Base-by-base conservation (phyloP, 352 stramenopile genomes). In the Poterioochromonas sp. region DNA sequence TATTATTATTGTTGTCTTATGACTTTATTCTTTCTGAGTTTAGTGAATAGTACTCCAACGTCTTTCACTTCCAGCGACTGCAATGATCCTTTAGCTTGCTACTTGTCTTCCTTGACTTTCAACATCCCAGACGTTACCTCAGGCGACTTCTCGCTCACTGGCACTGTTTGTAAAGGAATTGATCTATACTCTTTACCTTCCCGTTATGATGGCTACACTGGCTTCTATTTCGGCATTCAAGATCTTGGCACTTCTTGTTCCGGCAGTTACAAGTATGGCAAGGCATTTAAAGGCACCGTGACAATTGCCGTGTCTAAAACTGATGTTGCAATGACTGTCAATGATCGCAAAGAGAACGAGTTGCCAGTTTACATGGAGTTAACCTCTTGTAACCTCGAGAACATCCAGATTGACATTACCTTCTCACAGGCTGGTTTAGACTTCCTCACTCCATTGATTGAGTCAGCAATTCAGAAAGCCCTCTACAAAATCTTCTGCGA, bases 201-300 rank as follows among this genome's bases (percentile, higher is more conserved):
- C 3, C 8, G 18, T 51, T 78, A 68, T 29, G 5, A 39, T 11
- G 12, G 1, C 47, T 43, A 40, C 3, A 69, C 71, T 11, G 70
- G 41, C 26, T 35, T 78, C 0, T 22, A 8, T 44, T 15, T 78
- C 5, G 71, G 11, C 1, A 1, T 68, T 22, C 2, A 64, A 2
- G 71, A 43, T 18, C 12, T 78, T 5, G 47, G 47, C 29, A 78
- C 71, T 29, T 41, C 54, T 35, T 78, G 71, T 29, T 0, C 8
- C 11, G 71, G 47, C 8, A 65, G 8, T 1, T 68, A 40, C 43
- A 78, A 65, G 41, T 78, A 78, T 37, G 71, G 71, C 3, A 44
- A 44, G 39, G 5, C 70, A 15, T 2, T 12, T 34, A 29, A n/a
- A 18, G 15, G 12, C 35, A 51, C 2, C 5, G 47, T 44, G 26